Base-by-base conservation (phyloP, 2,329 filamentous ascomycete species). In the Colletotrichum musicola region DNA sequence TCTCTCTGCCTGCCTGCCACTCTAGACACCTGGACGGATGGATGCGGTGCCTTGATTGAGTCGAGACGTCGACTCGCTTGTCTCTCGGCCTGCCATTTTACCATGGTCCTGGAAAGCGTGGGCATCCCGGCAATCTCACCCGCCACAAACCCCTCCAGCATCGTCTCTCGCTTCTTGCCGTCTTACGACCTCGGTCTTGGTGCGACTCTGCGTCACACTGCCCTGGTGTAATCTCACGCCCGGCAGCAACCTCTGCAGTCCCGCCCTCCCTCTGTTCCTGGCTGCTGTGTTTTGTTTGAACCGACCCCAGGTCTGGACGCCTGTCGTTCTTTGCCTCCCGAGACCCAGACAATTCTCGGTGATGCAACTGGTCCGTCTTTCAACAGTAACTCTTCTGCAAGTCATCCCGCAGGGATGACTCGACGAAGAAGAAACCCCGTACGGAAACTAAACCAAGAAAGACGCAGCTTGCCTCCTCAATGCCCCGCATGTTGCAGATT, bases 31-130 rank as follows among this genome's bases (percentile, higher is more conserved):
- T 30, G 7, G 27, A 35, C 10, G 9, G 22, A 56, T 42, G 53
- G 51, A 54, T 65, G 35, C 38, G 55, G 55, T 14, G 27, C 38
- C 50, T 46, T 49, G 38, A 46, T 47, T 56, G 38, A n/a, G 40
- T 38, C 56, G 40, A 16, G 38, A 30, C 42, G 18, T 46, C 27
- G 22, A 12, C 38, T 53, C 46, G 14, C 49, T 49, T 58, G 14
- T 55, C 49, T 64, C 40, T 56, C 13, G 4, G 50, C n/a, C 13
- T 56, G 42, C 18, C 25, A 27, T 59, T 55, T 25, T 64, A 68
- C 65, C 65, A 59, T 65, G 61, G 62, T 18, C 47, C 61, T 64
- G 65, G 65, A 59, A 68, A 55, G 27, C 55, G 46, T 64, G 55
- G 49, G 13, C 54, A 51, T 64, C 62, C 54, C 62, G 55, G 30